Evolutionary conservation across 257 asterid genomes (phyloP).

Genomic region (Solanum rostratum): DNA sequence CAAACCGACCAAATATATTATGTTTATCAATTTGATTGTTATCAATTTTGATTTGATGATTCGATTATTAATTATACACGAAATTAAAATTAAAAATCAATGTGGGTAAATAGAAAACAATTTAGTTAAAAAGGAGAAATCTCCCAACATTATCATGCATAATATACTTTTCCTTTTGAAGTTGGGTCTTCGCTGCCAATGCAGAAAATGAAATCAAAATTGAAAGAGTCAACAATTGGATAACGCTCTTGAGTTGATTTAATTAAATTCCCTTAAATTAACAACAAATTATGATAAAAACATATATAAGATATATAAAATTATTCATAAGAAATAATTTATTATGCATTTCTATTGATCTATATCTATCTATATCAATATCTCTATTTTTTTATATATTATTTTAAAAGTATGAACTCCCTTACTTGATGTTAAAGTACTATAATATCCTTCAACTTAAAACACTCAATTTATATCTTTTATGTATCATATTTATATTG

Average conservation of each 20-base stretch:
- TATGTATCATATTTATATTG: too few relatives aligned
- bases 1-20: background rate
- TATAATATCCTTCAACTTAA: too few relatives aligned
- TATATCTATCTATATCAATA: too few relatives aligned
- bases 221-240: background rate
- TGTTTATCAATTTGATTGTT: background rate
- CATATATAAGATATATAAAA: background rate
- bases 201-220: background rate
- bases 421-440: too few relatives aligned
- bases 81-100: background rate
- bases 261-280: background rate
- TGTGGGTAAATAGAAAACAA: background rate
- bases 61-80: background rate
- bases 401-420: too few relatives aligned
- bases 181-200: background rate
- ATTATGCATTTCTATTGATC: too few relatives aligned
- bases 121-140: background rate
- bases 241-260: background rate
- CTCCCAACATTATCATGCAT: background rate
- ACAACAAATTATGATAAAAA: background rate
- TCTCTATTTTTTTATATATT: too few relatives aligned
- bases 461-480: too few relatives aligned
- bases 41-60: background rate
- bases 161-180: background rate
- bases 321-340: too few relatives aligned